Percentiles rank a stretch among this genome's conserved stretches.
phyloP scores from a whole-genome alignment of 805 yeast species.

The Lachancea mirantina region DNA sequence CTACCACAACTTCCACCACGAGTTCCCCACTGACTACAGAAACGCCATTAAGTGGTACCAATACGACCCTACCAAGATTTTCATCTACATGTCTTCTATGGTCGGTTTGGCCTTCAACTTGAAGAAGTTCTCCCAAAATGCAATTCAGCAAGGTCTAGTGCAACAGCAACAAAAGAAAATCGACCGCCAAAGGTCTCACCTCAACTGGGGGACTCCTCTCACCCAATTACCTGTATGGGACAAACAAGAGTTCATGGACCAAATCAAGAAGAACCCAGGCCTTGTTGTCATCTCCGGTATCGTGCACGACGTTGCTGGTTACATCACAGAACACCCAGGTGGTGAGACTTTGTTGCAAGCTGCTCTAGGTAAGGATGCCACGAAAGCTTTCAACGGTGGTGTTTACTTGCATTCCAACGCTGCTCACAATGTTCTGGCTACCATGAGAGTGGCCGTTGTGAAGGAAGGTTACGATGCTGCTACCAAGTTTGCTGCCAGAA shows the following conservation, averaged over 20 bases:
- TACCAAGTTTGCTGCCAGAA: conserved; percentile 36
- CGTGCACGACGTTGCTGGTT: conserved; percentile 65
- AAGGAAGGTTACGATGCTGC: conserved; percentile 56
- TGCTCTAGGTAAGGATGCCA: conserved; percentile 74
- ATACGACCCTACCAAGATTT: conserved; percentile 72
- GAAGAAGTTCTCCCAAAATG: conserved; percentile 70
- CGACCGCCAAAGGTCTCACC: conserved; percentile 50
- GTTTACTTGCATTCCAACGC: conserved; percentile 82
- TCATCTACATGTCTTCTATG: conserved; percentile 52
- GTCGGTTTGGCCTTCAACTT: conserved; percentile 66
- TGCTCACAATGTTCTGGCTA: conserved; percentile 74
- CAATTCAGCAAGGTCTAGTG: conserved; percentile 72
- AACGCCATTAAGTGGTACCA: conserved; percentile 84
- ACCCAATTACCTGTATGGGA: conserved; percentile 69
- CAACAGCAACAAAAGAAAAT: conserved; percentile 81
- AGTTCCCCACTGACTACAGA: conserved; percentile 84
- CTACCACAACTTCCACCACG: conserved; percentile 86
- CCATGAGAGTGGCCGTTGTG: conserved; percentile 75
- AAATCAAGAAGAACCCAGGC: conserved; percentile 47
- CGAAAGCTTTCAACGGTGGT: conserved; percentile 79
- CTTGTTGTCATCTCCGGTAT: conserved; percentile 70
- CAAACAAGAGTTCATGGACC: conserved; percentile 47
- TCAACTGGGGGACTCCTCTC: conserved; percentile 72
- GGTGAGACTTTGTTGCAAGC: conserved; percentile 67
- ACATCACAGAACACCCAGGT: conserved; percentile 77